Conservation (phyloP, 768 basidiomycete species). For the Lentinula sp. region DNA sequence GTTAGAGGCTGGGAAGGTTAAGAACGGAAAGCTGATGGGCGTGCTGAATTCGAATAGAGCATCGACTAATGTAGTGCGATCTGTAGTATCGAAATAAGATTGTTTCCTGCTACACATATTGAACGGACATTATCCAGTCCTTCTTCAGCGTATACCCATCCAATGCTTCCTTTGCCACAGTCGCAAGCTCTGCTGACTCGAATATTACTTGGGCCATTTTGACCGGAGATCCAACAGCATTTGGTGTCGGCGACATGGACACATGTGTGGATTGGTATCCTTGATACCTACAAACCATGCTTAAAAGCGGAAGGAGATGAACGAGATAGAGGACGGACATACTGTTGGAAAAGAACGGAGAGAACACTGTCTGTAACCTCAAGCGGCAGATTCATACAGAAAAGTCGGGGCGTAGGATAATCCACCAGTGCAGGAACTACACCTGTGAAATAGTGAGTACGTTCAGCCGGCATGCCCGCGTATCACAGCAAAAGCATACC, state of each 20-base stretch:
- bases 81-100: too few relatives aligned
- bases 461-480: neutral
- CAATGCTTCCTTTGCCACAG: constrained; percentile 73
- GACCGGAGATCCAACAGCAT: constrained; percentile 54
- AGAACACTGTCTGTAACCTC: constrained; percentile 88
- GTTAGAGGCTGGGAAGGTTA: constrained; percentile 4
- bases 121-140: constrained; percentile 78
- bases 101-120: constrained; percentile 40
- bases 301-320: neutral
- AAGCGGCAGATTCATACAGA: constrained; percentile 84
- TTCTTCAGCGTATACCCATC: constrained; percentile 86
- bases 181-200: constrained; percentile 68
- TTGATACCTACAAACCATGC: constrained; percentile 53
- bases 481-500: neutral
- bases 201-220: constrained; percentile 82
- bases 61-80: neutral
- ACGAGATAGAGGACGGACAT: constrained; percentile 25
- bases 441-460: constrained; percentile 17
- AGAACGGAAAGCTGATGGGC: constrained; percentile 9
- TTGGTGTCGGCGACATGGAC: constrained; percentile 61
- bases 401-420: constrained; percentile 53
- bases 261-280: constrained; percentile 75
- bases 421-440: constrained; percentile 44
- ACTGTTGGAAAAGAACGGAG: constrained; percentile 89
- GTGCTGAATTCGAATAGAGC: neutral